Evolutionary conservation across 345 rosid species (phyloP).

Genomic region (Crucihimalaya himalaica): DNA sequence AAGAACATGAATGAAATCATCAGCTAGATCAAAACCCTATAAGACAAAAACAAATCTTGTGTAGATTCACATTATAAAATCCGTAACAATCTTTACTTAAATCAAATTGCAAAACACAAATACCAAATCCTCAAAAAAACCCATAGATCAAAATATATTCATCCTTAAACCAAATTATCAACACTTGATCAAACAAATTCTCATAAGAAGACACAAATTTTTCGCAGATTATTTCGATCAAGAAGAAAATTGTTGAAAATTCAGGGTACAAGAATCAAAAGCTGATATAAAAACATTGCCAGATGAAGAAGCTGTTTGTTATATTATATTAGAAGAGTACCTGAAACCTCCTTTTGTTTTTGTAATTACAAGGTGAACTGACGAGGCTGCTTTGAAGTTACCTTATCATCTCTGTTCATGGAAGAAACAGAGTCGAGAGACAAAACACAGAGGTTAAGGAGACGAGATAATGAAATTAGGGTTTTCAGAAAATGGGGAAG

Average conservation of each 20-base stretch:
- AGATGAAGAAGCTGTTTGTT: constrained; percentile 2
- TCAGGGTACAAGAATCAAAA: constrained; percentile 2
- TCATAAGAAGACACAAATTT: not conserved
- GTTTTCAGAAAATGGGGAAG: constrained; percentile 25
- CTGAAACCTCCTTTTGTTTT: not conserved
- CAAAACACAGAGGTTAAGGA: not conserved
- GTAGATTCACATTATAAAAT: not conserved
- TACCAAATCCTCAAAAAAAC: not conserved
- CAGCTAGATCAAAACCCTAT: constrained; percentile 1
- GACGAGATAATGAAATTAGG: constrained; percentile 31
- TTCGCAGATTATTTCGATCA: not conserved
- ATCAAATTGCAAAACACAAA: too few species aligned
- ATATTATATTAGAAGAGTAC: not conserved
- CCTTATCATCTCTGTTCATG: constrained; percentile 11
- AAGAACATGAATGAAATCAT: not conserved
- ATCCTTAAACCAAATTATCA: not conserved
- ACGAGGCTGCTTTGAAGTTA: constrained; percentile 33
- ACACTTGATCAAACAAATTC: constrained; percentile 15
- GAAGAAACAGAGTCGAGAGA: constrained; percentile 18
- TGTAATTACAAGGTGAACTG: not conserved
- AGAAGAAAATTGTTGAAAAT: constrained; percentile 17
- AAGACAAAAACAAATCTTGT: not conserved
- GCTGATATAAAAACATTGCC: not conserved
- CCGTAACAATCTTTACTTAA: not conserved
- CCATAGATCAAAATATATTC: not conserved